Conservation (phyloP, 352 stramenopile species). For the Phytophthora pistaciae region DNA sequence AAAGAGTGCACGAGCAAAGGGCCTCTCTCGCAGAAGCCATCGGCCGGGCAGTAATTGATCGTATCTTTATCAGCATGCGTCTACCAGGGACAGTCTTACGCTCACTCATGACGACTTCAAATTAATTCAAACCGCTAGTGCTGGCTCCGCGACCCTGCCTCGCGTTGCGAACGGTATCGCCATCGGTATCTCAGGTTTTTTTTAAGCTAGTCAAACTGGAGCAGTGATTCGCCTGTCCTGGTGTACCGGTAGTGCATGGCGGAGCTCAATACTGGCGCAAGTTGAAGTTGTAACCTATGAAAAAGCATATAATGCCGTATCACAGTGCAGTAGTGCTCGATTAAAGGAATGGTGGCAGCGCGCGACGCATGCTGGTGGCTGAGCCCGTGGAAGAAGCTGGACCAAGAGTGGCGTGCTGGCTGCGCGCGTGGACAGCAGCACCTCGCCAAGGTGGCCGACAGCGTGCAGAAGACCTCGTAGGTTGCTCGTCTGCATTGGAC, state of each 20-base stretch:
- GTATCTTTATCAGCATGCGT: too few relatives aligned
- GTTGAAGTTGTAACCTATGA: constrained; percentile 1
- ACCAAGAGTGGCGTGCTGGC: constrained; percentile 69
- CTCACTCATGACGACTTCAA: too few relatives aligned
- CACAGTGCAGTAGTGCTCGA: neutral
- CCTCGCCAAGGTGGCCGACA: constrained; percentile 72
- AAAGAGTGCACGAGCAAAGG: too few relatives aligned
- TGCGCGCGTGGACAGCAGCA: constrained; percentile 63
- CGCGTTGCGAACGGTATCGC: neutral
- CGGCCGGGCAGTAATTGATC: too few relatives aligned
- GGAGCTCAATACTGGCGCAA: neutral
- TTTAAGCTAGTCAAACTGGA: too few relatives aligned
- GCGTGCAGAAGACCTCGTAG: constrained; percentile 80
- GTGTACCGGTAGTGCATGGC: too few relatives aligned
- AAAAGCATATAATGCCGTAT: neutral
- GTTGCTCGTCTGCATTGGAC: constrained; percentile 8
- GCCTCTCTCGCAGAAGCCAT: too few relatives aligned
- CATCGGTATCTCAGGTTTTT: neutral
- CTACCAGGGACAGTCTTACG: too few relatives aligned
- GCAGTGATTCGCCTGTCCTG: too few relatives aligned
- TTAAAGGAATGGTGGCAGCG: constrained; percentile 1
- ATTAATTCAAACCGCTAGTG: too few relatives aligned
- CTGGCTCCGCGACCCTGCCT: neutral
- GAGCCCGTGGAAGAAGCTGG: constrained; percentile 63
- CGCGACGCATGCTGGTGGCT: constrained; percentile 70